Evolutionary conservation across 2,329 filamentous ascomycete genomes (phyloP), one percentile per base, ranked within the genome.

Genomic region (Penicillium sp.): DNA sequence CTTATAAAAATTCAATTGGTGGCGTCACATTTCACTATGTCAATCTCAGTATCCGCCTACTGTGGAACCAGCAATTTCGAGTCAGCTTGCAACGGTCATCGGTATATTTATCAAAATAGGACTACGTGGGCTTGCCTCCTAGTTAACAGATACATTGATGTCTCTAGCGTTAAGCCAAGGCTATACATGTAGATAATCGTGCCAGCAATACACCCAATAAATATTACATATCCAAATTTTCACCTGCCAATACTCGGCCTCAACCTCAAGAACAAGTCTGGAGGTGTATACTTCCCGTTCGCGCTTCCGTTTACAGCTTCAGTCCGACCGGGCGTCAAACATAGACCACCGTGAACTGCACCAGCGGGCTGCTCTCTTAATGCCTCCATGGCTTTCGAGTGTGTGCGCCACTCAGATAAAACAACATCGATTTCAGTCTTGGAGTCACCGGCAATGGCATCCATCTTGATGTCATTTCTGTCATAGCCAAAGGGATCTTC

Each of bases 401-500:
- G 60, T 34, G 64, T 72, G 62, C 76, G 78, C 85, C 85, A 87
- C 67, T 85, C 84, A 14, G 79, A 77, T 24, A 87, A 65, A 63
- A 86, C 69, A 7, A 84, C 83, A 59, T 79, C 78, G 18, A 84
- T 78, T 70, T 87, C 85, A 38, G 76, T 76, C 57, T 82, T 74
- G 42, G 83, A 75, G 66, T 88, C 85, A 61, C 85, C 83, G 3
- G 84, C 81, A 48, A 87, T 82, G 4, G 82, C 83, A 68, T 87
- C 85, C 79, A 87, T 85, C 66, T 86, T 86, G 71, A 88, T 87
- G 66, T 87, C 85, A 55, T 86, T 86, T 65, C 81, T 79, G 61
- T 86, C 85, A 54, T 85, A 85, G 2, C 85, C 85, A 66, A 88
- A 87, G 1, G 85, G 85, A 66, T 88, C 85, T 66, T 88, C 85